A percentile compares a stretch with the other conserved stretches of the same genome.
These are phyloP conservation scores for Ophiostoma himal-ulmi DNA, from an alignment of 2,329 filamentous ascomycete species.

Conservation along the genomic window DNA sequence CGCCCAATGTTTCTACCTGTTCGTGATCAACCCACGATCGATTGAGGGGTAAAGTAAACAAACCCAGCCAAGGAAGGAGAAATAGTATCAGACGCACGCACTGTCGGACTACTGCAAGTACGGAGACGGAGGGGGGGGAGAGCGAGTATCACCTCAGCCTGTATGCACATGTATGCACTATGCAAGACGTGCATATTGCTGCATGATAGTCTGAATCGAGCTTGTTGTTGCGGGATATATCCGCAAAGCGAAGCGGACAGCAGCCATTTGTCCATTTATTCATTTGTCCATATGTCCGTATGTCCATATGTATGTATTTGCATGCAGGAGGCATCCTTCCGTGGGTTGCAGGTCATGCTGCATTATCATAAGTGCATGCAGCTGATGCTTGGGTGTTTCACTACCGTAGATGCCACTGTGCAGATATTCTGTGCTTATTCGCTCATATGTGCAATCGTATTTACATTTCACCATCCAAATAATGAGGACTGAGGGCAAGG, in stretches of 20 bases:
- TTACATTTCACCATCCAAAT: too few species aligned
- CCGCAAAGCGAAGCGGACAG: neutral
- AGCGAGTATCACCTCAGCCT: neutral
- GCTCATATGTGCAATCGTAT: too few species aligned
- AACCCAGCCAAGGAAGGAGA: neutral
- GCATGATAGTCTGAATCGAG: neutral
- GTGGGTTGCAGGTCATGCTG: neutral
- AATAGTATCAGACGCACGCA: neutral
- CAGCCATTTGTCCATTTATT: neutral
- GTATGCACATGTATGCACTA: conserved; percentile 8
- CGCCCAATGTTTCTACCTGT: neutral
- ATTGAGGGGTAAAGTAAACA: conserved; percentile 3
- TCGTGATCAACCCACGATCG: neutral
- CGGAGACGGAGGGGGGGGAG: neutral
- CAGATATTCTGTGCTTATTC: neutral
- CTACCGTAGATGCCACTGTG: neutral
- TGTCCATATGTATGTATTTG: neutral
- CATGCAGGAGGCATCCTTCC: conserved; percentile 4
- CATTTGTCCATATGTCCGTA: neutral
- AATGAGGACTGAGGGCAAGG: too few species aligned
- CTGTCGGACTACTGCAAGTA: neutral
- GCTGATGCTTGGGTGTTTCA: neutral
- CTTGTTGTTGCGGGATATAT: neutral
- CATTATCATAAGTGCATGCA: conserved; percentile 2
- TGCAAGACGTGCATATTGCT: conserved; percentile 10